Evolutionary conservation across 441 rosid species (phyloP).

Genomic region (Arabidopsis hybrid): DNA sequence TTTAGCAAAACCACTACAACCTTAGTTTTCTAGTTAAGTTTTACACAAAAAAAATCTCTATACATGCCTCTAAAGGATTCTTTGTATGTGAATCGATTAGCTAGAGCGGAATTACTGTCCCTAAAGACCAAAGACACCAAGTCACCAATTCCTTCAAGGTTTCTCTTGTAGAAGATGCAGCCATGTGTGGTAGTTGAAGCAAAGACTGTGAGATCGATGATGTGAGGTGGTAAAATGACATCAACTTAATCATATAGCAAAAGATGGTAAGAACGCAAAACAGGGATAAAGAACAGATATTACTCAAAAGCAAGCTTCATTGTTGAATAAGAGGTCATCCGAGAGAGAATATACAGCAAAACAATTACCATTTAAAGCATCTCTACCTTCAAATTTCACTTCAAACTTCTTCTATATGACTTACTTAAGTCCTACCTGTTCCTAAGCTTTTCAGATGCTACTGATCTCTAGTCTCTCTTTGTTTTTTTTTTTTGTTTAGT

Average conservation of each 20-base stretch:
- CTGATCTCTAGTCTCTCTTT: slow-evolving; percentile 21
- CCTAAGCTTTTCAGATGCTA: slow-evolving; percentile 5
- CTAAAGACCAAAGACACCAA: slow-evolving; percentile 61
- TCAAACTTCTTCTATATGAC: slow-evolving; percentile 1
- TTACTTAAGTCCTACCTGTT: slow-evolving; percentile 4
- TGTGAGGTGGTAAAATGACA: background rate
- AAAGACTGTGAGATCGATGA: background rate
- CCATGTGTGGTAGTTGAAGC: slow-evolving; percentile 1
- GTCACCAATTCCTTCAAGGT: slow-evolving; percentile 64
- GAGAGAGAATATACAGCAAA: slow-evolving; percentile 10
- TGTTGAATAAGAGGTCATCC: background rate
- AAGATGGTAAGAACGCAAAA: background rate
- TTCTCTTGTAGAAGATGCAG: slow-evolving; percentile 53
- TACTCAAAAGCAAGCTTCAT: slow-evolving; percentile 1
- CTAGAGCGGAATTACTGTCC: slow-evolving; percentile 21
- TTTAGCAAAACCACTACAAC: too few relatives aligned
- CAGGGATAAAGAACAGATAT: background rate
- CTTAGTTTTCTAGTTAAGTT: too few relatives aligned
- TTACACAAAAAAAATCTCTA: too few relatives aligned
- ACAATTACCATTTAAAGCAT: background rate
- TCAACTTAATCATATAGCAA: background rate
- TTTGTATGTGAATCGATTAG: slow-evolving; percentile 35
- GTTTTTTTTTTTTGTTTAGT: background rate
- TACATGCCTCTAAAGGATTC: slow-evolving; percentile 46
- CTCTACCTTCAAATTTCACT: slow-evolving; percentile 11